Conservation (phyloP, 2,329 filamentous ascomycete species). For the Colletotrichum horii region DNA sequence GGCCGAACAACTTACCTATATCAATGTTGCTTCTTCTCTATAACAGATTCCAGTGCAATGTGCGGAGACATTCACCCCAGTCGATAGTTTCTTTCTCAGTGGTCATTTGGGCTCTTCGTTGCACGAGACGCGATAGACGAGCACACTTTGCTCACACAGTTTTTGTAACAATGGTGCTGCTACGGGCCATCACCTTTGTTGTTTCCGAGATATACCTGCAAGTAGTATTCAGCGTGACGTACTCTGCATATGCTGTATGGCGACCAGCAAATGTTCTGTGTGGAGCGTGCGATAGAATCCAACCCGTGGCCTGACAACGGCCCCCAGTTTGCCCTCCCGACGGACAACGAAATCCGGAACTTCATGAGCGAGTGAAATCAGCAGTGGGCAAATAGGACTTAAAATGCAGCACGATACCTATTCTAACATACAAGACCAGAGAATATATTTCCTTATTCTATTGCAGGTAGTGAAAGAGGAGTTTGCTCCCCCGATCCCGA, state of each 20-base stretch:
- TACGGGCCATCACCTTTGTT: neutral
- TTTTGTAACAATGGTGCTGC: neutral
- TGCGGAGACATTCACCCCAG: fast-evolving
- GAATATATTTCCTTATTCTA: too few species aligned
- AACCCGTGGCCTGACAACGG: too few species aligned
- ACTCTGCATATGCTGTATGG: too few species aligned
- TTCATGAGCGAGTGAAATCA: too few species aligned
- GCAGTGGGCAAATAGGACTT: too few species aligned
- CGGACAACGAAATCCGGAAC: too few species aligned
- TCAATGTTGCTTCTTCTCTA: neutral
- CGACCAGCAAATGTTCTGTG: too few species aligned
- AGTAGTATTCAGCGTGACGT: neutral
- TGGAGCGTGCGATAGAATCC: too few species aligned
- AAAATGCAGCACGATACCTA: too few species aligned
- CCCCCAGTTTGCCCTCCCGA: too few species aligned
- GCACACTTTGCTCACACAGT: neutral
- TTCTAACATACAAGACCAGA: too few species aligned
- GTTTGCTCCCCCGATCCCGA: neutral
- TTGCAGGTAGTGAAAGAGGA: too few species aligned
- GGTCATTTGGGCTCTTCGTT: fast-evolving
- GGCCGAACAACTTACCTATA: fast-evolving
- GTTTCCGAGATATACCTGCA: neutral
- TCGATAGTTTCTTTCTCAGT: neutral
- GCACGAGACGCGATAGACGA: fast-evolving
- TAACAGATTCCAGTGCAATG: neutral